Conservation (phyloP, 768 basidiomycete genomes). For the Termitomyces sp. region DNA sequence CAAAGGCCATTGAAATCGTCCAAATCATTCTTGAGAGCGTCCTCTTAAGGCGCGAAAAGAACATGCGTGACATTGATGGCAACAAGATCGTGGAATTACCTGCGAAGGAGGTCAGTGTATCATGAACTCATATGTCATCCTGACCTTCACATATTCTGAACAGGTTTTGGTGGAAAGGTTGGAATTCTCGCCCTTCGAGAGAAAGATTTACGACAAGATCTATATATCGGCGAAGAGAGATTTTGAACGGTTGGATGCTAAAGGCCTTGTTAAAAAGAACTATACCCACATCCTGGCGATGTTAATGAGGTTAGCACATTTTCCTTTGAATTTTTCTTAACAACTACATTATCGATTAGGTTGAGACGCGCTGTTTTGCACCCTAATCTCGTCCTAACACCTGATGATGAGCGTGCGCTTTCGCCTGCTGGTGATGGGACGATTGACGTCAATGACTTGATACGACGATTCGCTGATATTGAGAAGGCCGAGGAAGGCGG, state of each 20-base stretch:
- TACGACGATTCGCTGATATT: constrained; percentile 42
- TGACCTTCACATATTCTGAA: background rate
- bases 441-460: constrained; percentile 54
- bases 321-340: background rate
- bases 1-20: constrained; percentile 91
- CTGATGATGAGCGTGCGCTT: constrained; percentile 33
- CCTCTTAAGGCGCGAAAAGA: constrained; percentile 87
- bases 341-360: background rate
- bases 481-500: constrained; percentile 24
- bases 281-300: constrained; percentile 89
- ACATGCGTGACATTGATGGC: constrained; percentile 83
- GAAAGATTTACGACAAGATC: constrained; percentile 85
- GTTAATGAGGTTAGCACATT: constrained; percentile 81
- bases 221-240: constrained; percentile 73
- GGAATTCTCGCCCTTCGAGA: constrained; percentile 76
- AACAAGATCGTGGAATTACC: constrained; percentile 87
- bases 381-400: constrained; percentile 70
- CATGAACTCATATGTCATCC: background rate
- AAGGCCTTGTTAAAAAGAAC: constrained; percentile 74
- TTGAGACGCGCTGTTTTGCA: constrained; percentile 86
- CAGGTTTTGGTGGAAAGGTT: constrained; percentile 68
- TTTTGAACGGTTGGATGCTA: constrained; percentile 75
- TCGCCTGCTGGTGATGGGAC: constrained; percentile 33
- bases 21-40: constrained; percentile 91
- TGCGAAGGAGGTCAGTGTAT: constrained; percentile 59